Conservation (phyloP, 106 monocot species). For the Allium sativum region DNA sequence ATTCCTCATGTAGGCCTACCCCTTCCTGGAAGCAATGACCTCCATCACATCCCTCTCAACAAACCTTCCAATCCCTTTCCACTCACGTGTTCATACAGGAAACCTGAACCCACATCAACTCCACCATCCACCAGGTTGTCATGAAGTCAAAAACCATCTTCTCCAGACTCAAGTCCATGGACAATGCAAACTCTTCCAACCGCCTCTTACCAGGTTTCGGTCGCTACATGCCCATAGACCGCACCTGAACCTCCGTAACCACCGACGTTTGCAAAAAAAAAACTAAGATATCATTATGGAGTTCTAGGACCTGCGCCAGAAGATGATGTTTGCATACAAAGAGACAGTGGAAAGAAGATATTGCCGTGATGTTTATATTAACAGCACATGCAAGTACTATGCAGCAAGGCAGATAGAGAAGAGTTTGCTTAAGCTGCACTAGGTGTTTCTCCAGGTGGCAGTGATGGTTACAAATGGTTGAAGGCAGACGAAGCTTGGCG, state of each 20-base stretch:
- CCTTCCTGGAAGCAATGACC: constrained; percentile 34
- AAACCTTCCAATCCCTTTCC: constrained; percentile 34
- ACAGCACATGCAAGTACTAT: constrained; percentile 37
- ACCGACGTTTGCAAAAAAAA: constrained; percentile 50
- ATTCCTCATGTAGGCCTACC: constrained; percentile 42
- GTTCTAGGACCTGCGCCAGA: constrained; percentile 50
- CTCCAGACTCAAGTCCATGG: constrained; percentile 42
- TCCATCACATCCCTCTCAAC: constrained; percentile 29
- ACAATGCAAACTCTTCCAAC: constrained; percentile 45
- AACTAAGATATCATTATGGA: constrained; percentile 60
- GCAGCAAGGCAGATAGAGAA: constrained; percentile 56
- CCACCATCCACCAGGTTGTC: constrained; percentile 37
- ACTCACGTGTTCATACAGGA: constrained; percentile 21
- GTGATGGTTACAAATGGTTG: too few species aligned
- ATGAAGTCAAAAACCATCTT: constrained; percentile 36
- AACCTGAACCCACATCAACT: constrained; percentile 39
- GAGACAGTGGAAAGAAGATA: constrained; percentile 58
- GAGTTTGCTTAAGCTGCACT: constrained; percentile 66
- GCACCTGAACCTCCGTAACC: constrained; percentile 47
- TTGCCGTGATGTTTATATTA: constrained; percentile 40
- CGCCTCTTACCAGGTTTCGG: constrained; percentile 38
- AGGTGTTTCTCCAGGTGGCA: constrained; percentile 85
- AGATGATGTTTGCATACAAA: constrained; percentile 45
- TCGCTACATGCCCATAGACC: constrained; percentile 46
- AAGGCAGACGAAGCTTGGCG: too few species aligned